Base-by-base conservation (phyloP, 768 basidiomycete species). In the Naematelia encephala region DNA sequence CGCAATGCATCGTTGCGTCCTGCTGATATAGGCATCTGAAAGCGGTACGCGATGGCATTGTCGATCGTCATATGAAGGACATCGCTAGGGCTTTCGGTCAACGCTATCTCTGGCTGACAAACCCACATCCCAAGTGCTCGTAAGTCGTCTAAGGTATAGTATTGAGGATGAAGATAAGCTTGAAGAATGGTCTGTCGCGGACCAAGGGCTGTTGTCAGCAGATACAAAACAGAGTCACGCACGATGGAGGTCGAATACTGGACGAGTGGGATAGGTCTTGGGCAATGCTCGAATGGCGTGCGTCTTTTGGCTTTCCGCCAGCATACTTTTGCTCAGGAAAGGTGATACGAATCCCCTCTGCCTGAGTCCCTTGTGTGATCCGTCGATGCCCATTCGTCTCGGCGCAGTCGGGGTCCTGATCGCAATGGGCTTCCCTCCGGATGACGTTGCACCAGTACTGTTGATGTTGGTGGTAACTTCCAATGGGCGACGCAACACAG, bases 361-460 rank as follows among this genome's bases (percentile, higher is more conserved):
- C 51, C 42, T 53, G 53, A 14, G 62, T 43, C 48, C 50, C 1
- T 57, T 52, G 3, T 74, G 68, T 4, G 70, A 69, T 23, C 62
- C 54, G 1, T 70, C 74, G 4, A 77, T 57, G 3, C 76, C 76
- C 8, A 74, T 58, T 14, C 74, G 56, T 10, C 74, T 48, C 2
- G 65, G 58, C 16, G 63, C 52, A 0, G 59, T 56, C 25, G 74
- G 57, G 16, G 68, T 61, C 43, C 61, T 56, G 51, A 66, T 61
- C 14, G 60, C 56, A 21, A 68, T 59, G 12, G 63, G 63, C 44
- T 54, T 39, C 34, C 16, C 16, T 39, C 34, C 34, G 16, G 16
- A 16, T 16, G 34, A 16, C 16, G 34, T 39, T 8, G 34, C 34
- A 8, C 34, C 34, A 39, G 34, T 8, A 16, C 34, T 39, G 8